Percentiles rank a stretch among this genome's conserved stretches.
Conservation (phyloP, 2,329 filamentous ascomycete genomes). For the Hypoxylon sp. region DNA sequence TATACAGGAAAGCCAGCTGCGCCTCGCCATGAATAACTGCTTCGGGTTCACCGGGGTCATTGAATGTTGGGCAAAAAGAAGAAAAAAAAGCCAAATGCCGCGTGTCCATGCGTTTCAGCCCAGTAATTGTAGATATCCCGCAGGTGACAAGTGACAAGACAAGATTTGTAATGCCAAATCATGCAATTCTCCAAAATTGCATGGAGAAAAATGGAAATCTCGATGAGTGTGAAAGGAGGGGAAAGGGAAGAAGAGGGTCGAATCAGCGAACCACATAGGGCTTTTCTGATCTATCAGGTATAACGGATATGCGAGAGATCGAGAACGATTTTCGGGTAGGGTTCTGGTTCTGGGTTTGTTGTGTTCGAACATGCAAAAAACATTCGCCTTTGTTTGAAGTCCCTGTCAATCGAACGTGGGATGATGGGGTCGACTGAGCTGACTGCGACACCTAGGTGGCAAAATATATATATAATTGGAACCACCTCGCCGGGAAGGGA, state of each 20-base stretch:
- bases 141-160: constrained; percentile 1
- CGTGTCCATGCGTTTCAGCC: constrained; percentile 18
- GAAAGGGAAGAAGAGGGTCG: neutral
- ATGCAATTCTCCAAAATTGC: constrained; percentile 25
- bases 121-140: constrained; percentile 8
- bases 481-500: constrained; percentile 12
- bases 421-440: constrained; percentile 21
- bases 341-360: constrained; percentile 5
- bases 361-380: constrained; percentile 6
- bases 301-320: constrained; percentile 32
- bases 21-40: neutral
- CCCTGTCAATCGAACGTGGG: constrained; percentile 25
- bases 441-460: constrained; percentile 27
- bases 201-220: constrained; percentile 8
- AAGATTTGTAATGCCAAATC: constrained; percentile 9
- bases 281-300: constrained; percentile 24
- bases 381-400: constrained; percentile 17
- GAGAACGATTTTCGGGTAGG: constrained; percentile 18
- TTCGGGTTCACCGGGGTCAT: neutral
- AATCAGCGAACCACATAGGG: constrained; percentile 8
- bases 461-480: constrained; percentile 17
- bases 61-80: constrained; percentile 5
- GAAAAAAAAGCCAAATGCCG: constrained; percentile 11
- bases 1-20: neutral
- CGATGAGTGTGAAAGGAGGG: constrained; percentile 2